These are phyloP conservation scores for Psophocarpus tetragonolobus DNA, from an alignment of 306 rosid species.

Conservation along the genomic window DNA sequence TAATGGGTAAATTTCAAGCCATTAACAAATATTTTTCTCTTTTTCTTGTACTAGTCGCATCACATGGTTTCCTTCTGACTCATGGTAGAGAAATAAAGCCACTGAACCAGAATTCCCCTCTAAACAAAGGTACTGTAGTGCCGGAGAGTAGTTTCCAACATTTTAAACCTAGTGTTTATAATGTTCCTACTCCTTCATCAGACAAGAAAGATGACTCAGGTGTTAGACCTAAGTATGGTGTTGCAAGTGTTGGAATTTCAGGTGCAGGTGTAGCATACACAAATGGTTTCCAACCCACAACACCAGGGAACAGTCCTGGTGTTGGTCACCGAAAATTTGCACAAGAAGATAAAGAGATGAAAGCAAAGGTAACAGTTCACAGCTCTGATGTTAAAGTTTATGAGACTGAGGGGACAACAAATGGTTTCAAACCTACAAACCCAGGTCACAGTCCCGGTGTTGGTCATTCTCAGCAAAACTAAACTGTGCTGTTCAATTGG, in stretches of 20 bases:
- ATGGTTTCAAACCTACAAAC: constrained; percentile 37
- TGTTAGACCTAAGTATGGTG: not conserved
- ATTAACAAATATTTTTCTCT: not conserved
- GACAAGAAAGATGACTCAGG: not conserved
- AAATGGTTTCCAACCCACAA: constrained; percentile 47
- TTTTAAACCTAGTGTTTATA: not conserved
- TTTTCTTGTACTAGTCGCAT: constrained; percentile 28
- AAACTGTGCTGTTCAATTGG: not conserved
- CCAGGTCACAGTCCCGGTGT: constrained; percentile 57
- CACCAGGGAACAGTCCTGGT: constrained; percentile 68
- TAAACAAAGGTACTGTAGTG: not conserved
- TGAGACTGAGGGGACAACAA: not conserved
- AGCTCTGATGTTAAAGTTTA: constrained; percentile 17
- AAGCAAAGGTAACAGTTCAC: constrained; percentile 15
- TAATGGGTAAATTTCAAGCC: constrained; percentile 32
- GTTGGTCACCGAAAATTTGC: constrained; percentile 32
- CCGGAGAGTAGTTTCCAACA: not conserved
- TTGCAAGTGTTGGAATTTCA: not conserved
- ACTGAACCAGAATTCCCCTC: not conserved
- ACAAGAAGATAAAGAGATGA: not conserved
- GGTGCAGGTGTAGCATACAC: not conserved
- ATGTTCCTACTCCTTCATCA: not conserved
- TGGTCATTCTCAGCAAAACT: constrained; percentile 37
- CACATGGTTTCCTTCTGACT: constrained; percentile 21
- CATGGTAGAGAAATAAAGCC: constrained; percentile 30